phyloP scores from a whole-genome alignment of 192 early-diverging fungal genomes.

The Phlyctochytrium planicorne region DNA sequence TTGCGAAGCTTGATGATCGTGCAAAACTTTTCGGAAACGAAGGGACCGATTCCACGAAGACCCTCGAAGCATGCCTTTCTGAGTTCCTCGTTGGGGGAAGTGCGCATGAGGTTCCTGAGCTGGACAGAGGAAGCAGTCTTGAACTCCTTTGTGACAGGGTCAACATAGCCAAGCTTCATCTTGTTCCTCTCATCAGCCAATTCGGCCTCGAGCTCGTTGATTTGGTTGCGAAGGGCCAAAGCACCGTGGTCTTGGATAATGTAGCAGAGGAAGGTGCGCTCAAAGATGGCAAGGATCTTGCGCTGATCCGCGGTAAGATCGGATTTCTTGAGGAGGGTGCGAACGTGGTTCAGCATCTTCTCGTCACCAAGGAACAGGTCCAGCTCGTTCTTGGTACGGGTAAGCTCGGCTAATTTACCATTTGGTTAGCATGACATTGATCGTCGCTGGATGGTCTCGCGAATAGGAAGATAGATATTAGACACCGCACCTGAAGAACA shows the following conservation, averaged over 20 bases:
- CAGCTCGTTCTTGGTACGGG: slow-evolving; percentile 34
- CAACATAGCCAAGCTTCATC: slow-evolving; percentile 28
- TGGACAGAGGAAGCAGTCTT: slow-evolving; percentile 28
- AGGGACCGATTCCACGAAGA: slow-evolving; percentile 31
- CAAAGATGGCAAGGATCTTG: slow-evolving; percentile 26
- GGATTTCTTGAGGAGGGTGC: slow-evolving; percentile 15
- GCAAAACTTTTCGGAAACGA: slow-evolving; percentile 31
- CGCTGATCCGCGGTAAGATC: slow-evolving; percentile 21
- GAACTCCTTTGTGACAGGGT: slow-evolving; percentile 22
- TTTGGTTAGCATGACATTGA: not conserved
- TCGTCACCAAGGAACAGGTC: slow-evolving; percentile 36
- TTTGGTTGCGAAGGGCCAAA: slow-evolving; percentile 15
- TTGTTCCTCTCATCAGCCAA: slow-evolving; percentile 19
- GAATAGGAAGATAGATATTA: no score
- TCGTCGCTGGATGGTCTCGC: no score
- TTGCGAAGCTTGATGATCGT: slow-evolving; percentile 36
- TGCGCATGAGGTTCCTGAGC: slow-evolving; percentile 32
- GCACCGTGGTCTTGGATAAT: slow-evolving; percentile 30
- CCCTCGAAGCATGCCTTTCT: slow-evolving; percentile 30
- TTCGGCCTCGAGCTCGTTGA: slow-evolving; percentile 35
- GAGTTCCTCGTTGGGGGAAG: slow-evolving; percentile 21
- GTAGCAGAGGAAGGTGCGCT: slow-evolving; percentile 36
- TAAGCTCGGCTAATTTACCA: slow-evolving; percentile 7
- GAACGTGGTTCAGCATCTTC: slow-evolving; percentile 23
- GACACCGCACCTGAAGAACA: slow-evolving; percentile 20